Conservation (phyloP, 768 basidiomycete species). For the Clathrus columnatus region DNA sequence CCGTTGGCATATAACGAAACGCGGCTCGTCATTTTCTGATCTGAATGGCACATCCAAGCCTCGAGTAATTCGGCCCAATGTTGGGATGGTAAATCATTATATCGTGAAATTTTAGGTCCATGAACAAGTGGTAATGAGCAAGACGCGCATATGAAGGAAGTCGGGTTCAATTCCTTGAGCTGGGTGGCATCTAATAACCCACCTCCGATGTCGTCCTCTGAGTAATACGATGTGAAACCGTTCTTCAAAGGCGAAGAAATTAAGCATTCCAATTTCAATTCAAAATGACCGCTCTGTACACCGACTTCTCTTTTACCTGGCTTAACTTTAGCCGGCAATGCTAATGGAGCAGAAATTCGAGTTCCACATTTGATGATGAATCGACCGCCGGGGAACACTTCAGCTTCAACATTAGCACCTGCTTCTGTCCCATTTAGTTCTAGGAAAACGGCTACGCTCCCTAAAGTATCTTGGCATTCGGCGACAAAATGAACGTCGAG, state of each 20-base stretch:
- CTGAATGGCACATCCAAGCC: slow-evolving; percentile 96
- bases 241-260: slow-evolving; percentile 20
- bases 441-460: slow-evolving; percentile 69
- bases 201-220: slow-evolving; percentile 26
- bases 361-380: slow-evolving; percentile 56
- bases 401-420: slow-evolving; percentile 52
- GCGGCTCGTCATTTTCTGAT: slow-evolving; percentile 72
- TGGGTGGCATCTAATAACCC: slow-evolving; percentile 62
- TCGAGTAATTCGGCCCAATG: slow-evolving; percentile 97
- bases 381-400: slow-evolving; percentile 52
- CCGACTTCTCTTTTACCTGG: slow-evolving; percentile 56
- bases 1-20: slow-evolving; percentile 53
- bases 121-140: slow-evolving; percentile 67
- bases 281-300: slow-evolving; percentile 51
- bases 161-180: slow-evolving; percentile 44
- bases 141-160: slow-evolving; percentile 66
- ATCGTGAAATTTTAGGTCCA: slow-evolving; percentile 38
- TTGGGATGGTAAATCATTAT: slow-evolving; percentile 86
- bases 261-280: slow-evolving; percentile 52
- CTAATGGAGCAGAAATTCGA: slow-evolving; percentile 47
- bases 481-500: slow-evolving; percentile 45
- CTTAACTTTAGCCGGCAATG: slow-evolving; percentile 45
- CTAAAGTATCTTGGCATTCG: slow-evolving; percentile 83
- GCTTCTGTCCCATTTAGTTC: slow-evolving; percentile 36
- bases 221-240: slow-evolving; percentile 16